phyloP scores from a whole-genome alignment of 129 eudicot species.

The Flaveria linearis region DNA sequence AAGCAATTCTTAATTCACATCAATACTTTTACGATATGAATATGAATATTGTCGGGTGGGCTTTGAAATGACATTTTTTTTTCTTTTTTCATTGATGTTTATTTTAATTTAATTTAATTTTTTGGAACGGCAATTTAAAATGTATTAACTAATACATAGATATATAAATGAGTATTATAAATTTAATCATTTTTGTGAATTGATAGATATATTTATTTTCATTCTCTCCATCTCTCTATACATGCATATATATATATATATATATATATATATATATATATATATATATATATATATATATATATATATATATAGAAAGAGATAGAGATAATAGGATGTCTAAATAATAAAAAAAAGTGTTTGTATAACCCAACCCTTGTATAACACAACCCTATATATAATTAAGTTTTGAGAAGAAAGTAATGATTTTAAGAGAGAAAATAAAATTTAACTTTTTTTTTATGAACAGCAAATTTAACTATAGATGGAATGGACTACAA shows the following conservation, averaged over 20 bases:
- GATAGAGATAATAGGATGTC: no score
- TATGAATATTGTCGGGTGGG: conserved; percentile 42
- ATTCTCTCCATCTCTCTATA: no score
- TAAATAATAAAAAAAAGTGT: no score
- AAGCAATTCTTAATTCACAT: conserved; percentile 35
- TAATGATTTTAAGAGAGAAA: background rate
- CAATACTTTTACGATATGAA: conserved; percentile 38
- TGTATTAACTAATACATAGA: background rate
- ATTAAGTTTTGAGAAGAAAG: background rate
- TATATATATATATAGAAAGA: no score
- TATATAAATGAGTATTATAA: background rate
- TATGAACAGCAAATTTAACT: background rate
- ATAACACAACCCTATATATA: no score
- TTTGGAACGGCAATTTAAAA: background rate
- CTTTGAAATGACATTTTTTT: conserved; percentile 34
- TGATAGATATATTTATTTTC: no score
- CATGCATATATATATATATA: no score
- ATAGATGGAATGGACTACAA: background rate
- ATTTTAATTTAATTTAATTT: no score
- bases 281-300: no score
- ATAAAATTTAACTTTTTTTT: background rate
- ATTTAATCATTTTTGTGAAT: background rate
- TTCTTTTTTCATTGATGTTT: background rate
- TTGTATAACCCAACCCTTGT: no score
- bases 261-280: no score